Evolutionary conservation across 2,329 filamentous ascomycete species (phyloP).

Genomic region (Trichoderma gracile): DNA sequence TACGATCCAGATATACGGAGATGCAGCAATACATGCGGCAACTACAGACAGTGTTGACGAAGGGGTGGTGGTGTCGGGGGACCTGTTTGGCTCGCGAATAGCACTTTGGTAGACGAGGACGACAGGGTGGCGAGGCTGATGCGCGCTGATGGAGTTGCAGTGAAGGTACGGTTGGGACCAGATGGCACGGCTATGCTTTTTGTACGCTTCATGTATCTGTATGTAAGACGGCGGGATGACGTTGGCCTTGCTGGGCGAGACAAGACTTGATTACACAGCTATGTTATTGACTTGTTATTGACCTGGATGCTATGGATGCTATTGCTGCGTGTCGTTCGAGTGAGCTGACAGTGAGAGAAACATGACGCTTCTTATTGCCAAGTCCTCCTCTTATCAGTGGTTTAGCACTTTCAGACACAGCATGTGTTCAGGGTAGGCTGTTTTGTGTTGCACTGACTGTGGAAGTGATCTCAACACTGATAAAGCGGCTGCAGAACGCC

Average conservation of each 20-base stretch:
- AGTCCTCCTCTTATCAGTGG: too few species aligned
- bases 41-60: background rate
- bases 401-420: too few species aligned
- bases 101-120: background rate
- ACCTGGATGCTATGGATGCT: background rate
- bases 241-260: slow-evolving; percentile 3
- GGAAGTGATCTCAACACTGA: too few species aligned
- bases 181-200: background rate
- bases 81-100: background rate
- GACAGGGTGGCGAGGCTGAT: background rate
- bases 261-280: background rate
- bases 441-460: too few species aligned
- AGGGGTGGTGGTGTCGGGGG: background rate
- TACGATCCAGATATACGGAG: background rate
- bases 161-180: slow-evolving; percentile 1
- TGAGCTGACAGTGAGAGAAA: too few species aligned
- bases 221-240: slow-evolving; percentile 14
- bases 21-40: background rate
- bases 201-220: slow-evolving; percentile 25
- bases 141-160: background rate
- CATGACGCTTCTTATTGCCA: too few species aligned
- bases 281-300: background rate
- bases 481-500: background rate
- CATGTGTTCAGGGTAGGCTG: too few species aligned
- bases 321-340: background rate